Conservation (phyloP, 495 filamentous ascomycete species). For the Aspergillus nidulans region DNA sequence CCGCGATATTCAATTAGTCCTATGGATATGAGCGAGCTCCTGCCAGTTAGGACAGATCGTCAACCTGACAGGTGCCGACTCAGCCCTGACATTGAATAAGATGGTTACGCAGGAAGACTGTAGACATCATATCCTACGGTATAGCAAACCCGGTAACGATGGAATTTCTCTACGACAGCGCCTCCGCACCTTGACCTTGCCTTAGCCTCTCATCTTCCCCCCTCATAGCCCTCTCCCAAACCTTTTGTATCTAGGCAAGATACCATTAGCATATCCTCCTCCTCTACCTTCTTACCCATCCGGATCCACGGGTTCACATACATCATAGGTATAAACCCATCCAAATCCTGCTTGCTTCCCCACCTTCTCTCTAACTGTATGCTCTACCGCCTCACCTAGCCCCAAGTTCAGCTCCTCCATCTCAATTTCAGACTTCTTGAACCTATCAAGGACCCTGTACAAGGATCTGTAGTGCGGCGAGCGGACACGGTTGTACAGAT, state of each 20-base stretch:
- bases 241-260: conserved; percentile 13
- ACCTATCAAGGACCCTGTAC: conserved; percentile 21
- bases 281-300: background rate
- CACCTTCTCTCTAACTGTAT: conserved; percentile 10
- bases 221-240: conserved; percentile 9
- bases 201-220: conserved; percentile 11
- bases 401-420: background rate
- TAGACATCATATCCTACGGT: too few relatives aligned
- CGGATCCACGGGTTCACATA: background rate
- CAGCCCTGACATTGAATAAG: too few relatives aligned
- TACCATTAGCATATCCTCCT: background rate
- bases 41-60: too few relatives aligned
- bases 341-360: background rate
- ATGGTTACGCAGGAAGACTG: too few relatives aligned
- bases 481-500: conserved; percentile 20
- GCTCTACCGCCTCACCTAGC: conserved; percentile 12
- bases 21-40: too few relatives aligned
- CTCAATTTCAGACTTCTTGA: conserved; percentile 1
- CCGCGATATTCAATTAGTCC: too few relatives aligned
- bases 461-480: conserved; percentile 23
- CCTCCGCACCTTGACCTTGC: background rate
- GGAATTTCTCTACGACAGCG: too few relatives aligned
- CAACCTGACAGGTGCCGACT: too few relatives aligned
- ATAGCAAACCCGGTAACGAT: too few relatives aligned
- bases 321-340: conserved; percentile 19